Base-by-base conservation (phyloP, 139 green algal species). In the Closterium sp. region DNA sequence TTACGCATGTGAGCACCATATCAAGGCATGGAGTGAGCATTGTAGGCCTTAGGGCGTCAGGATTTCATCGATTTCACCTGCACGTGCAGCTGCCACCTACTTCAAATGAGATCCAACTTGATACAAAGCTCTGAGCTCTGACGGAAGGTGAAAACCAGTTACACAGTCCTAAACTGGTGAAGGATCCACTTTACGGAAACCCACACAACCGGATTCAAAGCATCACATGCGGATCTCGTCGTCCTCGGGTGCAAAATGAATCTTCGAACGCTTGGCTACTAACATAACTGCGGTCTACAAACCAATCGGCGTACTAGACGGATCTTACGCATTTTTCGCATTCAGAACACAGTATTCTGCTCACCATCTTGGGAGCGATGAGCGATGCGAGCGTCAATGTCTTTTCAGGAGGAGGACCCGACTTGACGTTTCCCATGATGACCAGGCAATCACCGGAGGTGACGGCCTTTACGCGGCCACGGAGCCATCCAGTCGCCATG, bases 371-470 rank as follows among this genome's bases (percentile, higher is more conserved):
- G 3, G 98, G 98, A 0, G 97, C 96, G 4, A 97, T 95, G 21
- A 99, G 89, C 0, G 95, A 98, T 0, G 96, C 96, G 10, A 99
- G 93, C 9, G 97, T 99, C 43, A 99, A 95, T 0, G 96, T 95
- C 96, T 99, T 99, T 93, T 99, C 97, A 2, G 97, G 96, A 9
- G 97, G 96, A 0, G 93, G 93, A 8, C 94, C 93, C 31, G 85
- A 83, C 91, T 96, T 95, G n/a, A 94, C 94, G 28, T 84, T 90
- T 9, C 94, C 97, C 25, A 96, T 95, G 35, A 99, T 94, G 0
- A 98, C 94, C 2, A 99, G 28, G 2, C 96, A 98, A 91, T 99
- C 98, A 7, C 97, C 98, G 31, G 86, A 96, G 0, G 93, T 85
- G 3, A 99, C 97, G 89, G 97, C 96, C 95, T 99, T 99, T 23